Evolutionary conservation across 306 rosid species (phyloP).

Genomic region (Carpinus fangiana): DNA sequence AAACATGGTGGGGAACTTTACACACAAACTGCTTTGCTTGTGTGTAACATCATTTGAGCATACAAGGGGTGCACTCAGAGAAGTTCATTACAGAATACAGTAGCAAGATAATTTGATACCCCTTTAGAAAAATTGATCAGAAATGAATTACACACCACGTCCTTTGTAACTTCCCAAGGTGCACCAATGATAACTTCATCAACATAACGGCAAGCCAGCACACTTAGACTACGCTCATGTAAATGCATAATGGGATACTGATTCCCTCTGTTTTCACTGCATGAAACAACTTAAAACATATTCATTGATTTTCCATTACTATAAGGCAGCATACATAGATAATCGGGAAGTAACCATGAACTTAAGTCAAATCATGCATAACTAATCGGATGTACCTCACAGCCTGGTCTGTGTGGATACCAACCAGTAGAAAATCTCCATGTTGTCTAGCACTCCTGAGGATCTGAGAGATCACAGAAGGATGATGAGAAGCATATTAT

Average conservation of each 20-base stretch:
- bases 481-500: conserved; percentile 22
- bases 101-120: neutral
- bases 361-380: conserved; percentile 14
- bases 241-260: conserved; percentile 89
- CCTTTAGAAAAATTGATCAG: conserved; percentile 15
- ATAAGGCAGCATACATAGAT: neutral
- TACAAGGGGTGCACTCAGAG: conserved; percentile 13
- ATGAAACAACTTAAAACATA: conserved; percentile 24
- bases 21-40: conserved; percentile 2
- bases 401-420: conserved; percentile 75
- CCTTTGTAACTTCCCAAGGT: conserved; percentile 88
- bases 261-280: conserved; percentile 75
- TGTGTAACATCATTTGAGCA: conserved; percentile 9
- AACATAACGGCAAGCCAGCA: conserved; percentile 84
- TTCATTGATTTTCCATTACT: neutral
- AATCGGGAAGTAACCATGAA: conserved; percentile 6
- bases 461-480: conserved; percentile 50
- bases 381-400: conserved; percentile 62
- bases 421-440: conserved; percentile 95
- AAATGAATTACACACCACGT: conserved; percentile 62
- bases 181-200: conserved; percentile 99
- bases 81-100: conserved; percentile 5
- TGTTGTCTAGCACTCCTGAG: conserved; percentile 88
- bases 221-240: conserved; percentile 96
- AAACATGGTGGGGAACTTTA: conserved; percentile 14